Conservation (phyloP, 352 stramenopile species). For the Phytophthora aleatoria region DNA sequence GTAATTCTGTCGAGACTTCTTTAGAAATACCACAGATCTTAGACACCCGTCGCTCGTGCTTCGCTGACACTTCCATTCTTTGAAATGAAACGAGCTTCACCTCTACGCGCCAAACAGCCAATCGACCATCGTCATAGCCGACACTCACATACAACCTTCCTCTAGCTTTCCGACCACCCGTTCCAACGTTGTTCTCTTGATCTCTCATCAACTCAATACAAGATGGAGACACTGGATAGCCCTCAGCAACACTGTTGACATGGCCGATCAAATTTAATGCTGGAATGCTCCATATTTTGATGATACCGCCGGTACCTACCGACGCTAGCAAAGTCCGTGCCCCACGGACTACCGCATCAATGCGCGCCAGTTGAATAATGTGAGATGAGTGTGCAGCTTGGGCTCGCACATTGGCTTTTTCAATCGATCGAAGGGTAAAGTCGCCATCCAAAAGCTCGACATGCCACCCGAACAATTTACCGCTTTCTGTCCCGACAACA, state of each 20-base stretch:
- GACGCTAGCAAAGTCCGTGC: conserved; percentile 35
- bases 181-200: neutral
- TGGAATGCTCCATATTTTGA: conserved; percentile 63
- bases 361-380: conserved; percentile 42
- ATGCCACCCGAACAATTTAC: conserved; percentile 48
- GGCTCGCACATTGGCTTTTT: conserved; percentile 29
- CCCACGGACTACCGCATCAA: conserved; percentile 6
- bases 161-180: neutral
- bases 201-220: conserved; percentile 40
- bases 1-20: neutral
- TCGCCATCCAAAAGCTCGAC: conserved; percentile 1
- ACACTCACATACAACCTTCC: conserved; percentile 27
- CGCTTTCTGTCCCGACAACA: conserved; percentile 44
- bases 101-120: conserved; percentile 47
- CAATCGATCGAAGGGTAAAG: conserved; percentile 17
- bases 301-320: conserved; percentile 54
- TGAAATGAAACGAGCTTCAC: conserved; percentile 20
- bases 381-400: conserved; percentile 51
- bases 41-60: conserved; percentile 53
- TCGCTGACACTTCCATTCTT: conserved; percentile 33
- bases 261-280: conserved; percentile 44
- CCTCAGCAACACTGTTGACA: conserved; percentile 43
- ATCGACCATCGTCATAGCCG: conserved; percentile 61
- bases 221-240: conserved; percentile 37
- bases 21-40: conserved; percentile 30